Base-by-base conservation (phyloP, 2,329 filamentous ascomycete genomes). In the Ophiocordyceps sinensis region DNA sequence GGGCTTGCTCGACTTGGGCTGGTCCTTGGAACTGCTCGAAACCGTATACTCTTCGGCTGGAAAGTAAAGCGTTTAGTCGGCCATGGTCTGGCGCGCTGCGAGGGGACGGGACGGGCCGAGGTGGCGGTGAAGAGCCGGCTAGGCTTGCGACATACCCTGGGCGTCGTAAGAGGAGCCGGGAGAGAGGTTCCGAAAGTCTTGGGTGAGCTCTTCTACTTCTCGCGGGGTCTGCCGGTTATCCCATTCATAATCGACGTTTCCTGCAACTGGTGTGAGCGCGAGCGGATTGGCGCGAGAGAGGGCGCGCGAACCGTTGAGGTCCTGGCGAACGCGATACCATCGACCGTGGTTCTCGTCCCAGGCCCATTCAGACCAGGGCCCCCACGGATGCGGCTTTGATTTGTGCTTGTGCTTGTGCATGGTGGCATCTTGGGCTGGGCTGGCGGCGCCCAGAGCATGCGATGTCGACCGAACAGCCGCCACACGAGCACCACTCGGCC, bases 381-480 rank as follows among this genome's bases (percentile, higher is more conserved):
- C 47, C 52, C 51, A 56, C 32, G 31, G 28, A 38, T 51, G 48
- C 41, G 50, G 39, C 47, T 51, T 53, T 21, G 51, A 49, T 41
- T 53, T 54, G 35, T 47, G 45, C 38, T 52, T 54, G 43, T 52
- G 51, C 45, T 53, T 53, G 40, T 51, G 51, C 53, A 56, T 56
- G 40, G 39, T 53, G 42, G 49, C 51, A 54, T 55, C 43, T 48
- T 54, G 49, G 41, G 43, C 43, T 39, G 42, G 43, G 39, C 40
- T 38, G 36, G 42, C 42, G n/a, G 31, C 19, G 21, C 39, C 39
- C 37, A 38, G 37, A 41, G n/a, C 19, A 23, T 29, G 41, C 37
- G 21, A 38, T 7, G 36, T n/a, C 29, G 29, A 23, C 28, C 40
- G 28, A 26, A 14, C 5, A 35, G 15, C 15, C 17, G n/a, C 39